These are phyloP conservation scores for Eucalyptus pumila DNA, from an alignment of 345 rosid species.

Conservation along the genomic window DNA sequence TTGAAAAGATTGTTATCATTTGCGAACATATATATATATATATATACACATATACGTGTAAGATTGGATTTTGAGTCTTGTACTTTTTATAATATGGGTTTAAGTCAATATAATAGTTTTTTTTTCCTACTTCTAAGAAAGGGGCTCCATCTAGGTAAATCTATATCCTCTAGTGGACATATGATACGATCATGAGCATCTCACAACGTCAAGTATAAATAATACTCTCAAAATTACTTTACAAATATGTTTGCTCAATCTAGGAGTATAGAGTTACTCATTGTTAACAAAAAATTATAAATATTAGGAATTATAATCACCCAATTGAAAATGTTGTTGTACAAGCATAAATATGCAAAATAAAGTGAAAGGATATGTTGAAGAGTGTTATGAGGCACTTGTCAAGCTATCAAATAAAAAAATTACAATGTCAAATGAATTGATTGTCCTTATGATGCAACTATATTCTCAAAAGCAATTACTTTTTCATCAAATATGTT, in stretches of 20 bases:
- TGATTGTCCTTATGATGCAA: not conserved
- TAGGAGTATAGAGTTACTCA: not conserved
- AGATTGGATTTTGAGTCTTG: not conserved
- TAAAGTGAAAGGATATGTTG: not conserved
- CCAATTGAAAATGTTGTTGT: not conserved
- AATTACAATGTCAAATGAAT: not conserved
- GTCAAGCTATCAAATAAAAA: not conserved
- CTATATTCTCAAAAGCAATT: not conserved
- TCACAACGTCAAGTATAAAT: not conserved
- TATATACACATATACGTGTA: accelerated
- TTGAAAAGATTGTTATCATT: not conserved
- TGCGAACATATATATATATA: not conserved
- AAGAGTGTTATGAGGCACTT: not conserved
- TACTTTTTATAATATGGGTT: not conserved
- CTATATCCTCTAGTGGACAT: not conserved
- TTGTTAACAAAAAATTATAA: not conserved
- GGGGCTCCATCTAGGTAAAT: not conserved
- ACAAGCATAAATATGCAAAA: not conserved
- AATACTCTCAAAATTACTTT: not conserved
- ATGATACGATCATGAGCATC: not conserved
- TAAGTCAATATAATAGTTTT: not conserved
- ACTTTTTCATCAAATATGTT: not conserved
- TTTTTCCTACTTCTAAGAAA: not conserved
- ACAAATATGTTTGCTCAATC: not conserved
- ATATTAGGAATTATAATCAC: not conserved